Conservation (phyloP, 1,139 yeast genomes). For the Yamadazyma atmosphaerica region DNA sequence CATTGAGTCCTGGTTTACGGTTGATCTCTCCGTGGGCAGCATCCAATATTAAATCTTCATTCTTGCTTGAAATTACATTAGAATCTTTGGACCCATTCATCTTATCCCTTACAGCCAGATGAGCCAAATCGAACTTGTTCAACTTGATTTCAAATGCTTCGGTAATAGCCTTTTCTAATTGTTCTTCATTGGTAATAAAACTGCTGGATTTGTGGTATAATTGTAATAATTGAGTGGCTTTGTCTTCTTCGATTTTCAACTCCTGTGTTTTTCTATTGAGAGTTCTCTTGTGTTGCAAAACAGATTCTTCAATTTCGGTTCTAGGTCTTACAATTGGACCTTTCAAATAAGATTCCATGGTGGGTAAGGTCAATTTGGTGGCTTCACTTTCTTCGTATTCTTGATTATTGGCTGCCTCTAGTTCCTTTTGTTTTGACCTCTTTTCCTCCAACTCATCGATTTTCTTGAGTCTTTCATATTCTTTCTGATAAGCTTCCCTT, state of each 20-base stretch:
- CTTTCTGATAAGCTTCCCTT: constrained; percentile 63
- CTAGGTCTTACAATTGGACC: constrained; percentile 74
- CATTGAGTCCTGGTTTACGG: constrained; percentile 50
- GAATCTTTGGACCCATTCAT: constrained; percentile 32
- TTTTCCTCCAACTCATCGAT: constrained; percentile 36
- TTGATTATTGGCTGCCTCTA: constrained; percentile 8
- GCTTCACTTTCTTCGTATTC: constrained; percentile 50
- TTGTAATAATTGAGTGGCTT: constrained; percentile 59
- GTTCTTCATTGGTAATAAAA: constrained; percentile 66
- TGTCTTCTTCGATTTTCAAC: constrained; percentile 36
- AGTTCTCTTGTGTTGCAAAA: constrained; percentile 42
- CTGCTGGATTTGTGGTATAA: constrained; percentile 70
- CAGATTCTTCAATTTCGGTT: constrained; percentile 61
- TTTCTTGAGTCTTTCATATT: constrained; percentile 51
- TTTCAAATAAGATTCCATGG: constrained; percentile 65
- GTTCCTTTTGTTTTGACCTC: constrained; percentile 27
- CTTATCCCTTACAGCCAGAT: constrained; percentile 36
- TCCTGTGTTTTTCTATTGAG: constrained; percentile 37
- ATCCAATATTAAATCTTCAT: constrained; percentile 38
- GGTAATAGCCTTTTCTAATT: constrained; percentile 56
- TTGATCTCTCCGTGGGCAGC: constrained; percentile 37
- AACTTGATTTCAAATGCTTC: constrained; percentile 54
- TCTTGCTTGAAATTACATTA: constrained; percentile 26
- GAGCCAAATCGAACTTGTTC: constrained; percentile 37
- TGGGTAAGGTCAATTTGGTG: constrained; percentile 71